Evolutionary conservation across 2,329 filamentous ascomycete species (phyloP), one percentile per base, ranked within the genome.

Genomic region (Amesomyces nigricolor): DNA sequence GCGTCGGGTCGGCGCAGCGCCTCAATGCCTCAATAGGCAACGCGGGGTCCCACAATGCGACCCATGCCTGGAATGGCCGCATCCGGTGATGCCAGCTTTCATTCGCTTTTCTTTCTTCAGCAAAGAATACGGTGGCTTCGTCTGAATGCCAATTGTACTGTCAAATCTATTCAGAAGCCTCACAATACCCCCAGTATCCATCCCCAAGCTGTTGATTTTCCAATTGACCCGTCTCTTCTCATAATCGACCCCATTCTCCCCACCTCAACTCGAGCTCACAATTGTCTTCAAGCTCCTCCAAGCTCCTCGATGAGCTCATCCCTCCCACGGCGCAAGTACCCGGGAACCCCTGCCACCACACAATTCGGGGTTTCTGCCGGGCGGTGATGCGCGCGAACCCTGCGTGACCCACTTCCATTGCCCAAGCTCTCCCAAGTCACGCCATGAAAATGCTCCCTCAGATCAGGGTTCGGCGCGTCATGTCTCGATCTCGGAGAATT

Each of bases 41-140:
- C 57, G 52, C 38, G 49, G 52, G 54, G 42, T 19, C 37, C 57
- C 57, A 59, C 57, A 58, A 57, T 61, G 22, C 22, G 22, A 26
- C 6, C 22, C 22, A 26, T 26, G 22, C 22, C 22, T 26, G 22
- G 22, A 55, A 45, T 22, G 17, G 51, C 53, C 57, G 54, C 54
- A 59, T 59, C 54, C 57, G 57, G 59, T 47, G 49, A 51, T 44
- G 38, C 22, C 10, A 30, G 11, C 32, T 35, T 26, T 26, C 22
- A 26, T 26, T 26, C 22, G 22, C 22, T 26, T 26, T 44, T 30
- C 39, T 14, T 51, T 40, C 26, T 54, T 42, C 51, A 19, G 14
- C 19, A 16, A 16, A 13, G 11, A 39, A 26, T 26, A 26, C 22
- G 22, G 22, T 26, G 22, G 22, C 22, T 26, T 26, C 22, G 22